Base-by-base conservation (phyloP, 31 red algal species). In the Asparagopsis taxiformis region DNA sequence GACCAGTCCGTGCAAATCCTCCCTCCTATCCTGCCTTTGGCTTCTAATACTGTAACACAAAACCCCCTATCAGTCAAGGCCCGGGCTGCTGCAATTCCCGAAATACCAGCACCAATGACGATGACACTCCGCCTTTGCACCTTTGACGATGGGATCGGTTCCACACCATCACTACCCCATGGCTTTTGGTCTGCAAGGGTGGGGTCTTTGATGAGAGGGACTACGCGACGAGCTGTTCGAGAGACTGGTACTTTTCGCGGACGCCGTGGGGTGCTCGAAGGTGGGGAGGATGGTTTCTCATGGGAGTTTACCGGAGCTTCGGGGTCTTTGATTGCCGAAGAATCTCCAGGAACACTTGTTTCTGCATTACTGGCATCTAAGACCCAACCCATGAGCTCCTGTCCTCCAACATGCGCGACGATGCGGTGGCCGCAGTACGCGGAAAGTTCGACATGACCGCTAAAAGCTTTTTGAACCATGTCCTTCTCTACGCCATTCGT, bases 31-130 rank as follows among this genome's bases (percentile, higher is more conserved):
- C 95, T 60, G 43, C 68, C 79, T 3, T 85, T 67, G 41, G 74
- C 78, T 73, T 98, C 95, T 33, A 98, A 56, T 37, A 98, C 69
- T 1, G 74, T 79, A 20, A 98, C 95, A 7, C 52, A n/a, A 62
- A 90, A 87, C 3, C 77, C 80, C 5, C 80, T 74, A 28, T 80
- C 81, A 22, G 68, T 21, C 24, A 98, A 62, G 8, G 70, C 71
- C n/a, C 95, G 49, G 0, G 95, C 95, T 41, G 95, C 95, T 39
- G 74, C 90, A 46, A 98, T 88, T 22, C 95, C 95, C 29, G 95
- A 78, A 26, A 98, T 90, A 2, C 95, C 95, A 37, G 89, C 95
- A 30, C 95, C 95, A 55, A 98, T 65, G 23, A 98, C 51, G 30
- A 98, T 63, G 0, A 98, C 90, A 36, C 75, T 82, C 59, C 70